A percentile compares a stretch with the other conserved stretches of the same genome.
These are phyloP conservation scores for Suillus bovinus DNA, from an alignment of 768 basidiomycete genomes.

Conservation along the genomic window DNA sequence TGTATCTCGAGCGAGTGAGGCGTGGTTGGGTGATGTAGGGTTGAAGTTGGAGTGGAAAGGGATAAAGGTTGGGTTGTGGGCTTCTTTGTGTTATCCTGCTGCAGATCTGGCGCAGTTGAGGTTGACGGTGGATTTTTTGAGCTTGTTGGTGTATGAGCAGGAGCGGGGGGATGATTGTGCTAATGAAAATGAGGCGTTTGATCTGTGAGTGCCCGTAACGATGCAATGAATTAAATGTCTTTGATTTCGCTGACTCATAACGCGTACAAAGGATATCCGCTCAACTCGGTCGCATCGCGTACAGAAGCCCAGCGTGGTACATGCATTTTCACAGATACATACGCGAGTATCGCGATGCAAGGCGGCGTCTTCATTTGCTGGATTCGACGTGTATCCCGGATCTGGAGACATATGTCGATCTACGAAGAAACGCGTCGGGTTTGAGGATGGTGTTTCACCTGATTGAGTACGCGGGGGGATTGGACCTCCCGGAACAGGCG, in stretches of 20 bases:
- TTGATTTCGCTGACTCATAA: slow-evolving; percentile 11
- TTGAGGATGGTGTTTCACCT: slow-evolving; percentile 50
- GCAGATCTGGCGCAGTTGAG: slow-evolving; percentile 58
- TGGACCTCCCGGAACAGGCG: slow-evolving; percentile 36
- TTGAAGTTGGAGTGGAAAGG: slow-evolving; percentile 23
- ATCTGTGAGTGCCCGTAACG: slow-evolving; percentile 21
- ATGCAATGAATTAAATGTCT: slow-evolving; percentile 12
- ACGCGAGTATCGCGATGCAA: slow-evolving; percentile 34
- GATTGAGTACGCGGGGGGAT: slow-evolving; percentile 52
- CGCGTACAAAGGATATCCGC: slow-evolving; percentile 37
- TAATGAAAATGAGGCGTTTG: slow-evolving; percentile 16
- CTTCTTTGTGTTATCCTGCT: slow-evolving; percentile 58
- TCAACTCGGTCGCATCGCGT: slow-evolving; percentile 36
- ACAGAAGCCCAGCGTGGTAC: slow-evolving; percentile 41
- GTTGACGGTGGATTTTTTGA: slow-evolving; percentile 51
- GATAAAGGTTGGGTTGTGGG: slow-evolving; percentile 51
- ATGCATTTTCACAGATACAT: slow-evolving; percentile 41
- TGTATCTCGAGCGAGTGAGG: slow-evolving; percentile 30
- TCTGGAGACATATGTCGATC: slow-evolving; percentile 47
- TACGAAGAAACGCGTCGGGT: slow-evolving; percentile 51
- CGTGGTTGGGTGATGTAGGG: slow-evolving; percentile 26
- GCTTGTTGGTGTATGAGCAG: slow-evolving; percentile 38
- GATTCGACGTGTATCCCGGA: slow-evolving; percentile 34
- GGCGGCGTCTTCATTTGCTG: slow-evolving; percentile 23
- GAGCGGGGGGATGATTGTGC: slow-evolving; percentile 3